A percentile compares a stretch with the other conserved stretches of the same genome.
Conservation (phyloP, 805 yeast species). For the Cyberlindnera maritima region DNA sequence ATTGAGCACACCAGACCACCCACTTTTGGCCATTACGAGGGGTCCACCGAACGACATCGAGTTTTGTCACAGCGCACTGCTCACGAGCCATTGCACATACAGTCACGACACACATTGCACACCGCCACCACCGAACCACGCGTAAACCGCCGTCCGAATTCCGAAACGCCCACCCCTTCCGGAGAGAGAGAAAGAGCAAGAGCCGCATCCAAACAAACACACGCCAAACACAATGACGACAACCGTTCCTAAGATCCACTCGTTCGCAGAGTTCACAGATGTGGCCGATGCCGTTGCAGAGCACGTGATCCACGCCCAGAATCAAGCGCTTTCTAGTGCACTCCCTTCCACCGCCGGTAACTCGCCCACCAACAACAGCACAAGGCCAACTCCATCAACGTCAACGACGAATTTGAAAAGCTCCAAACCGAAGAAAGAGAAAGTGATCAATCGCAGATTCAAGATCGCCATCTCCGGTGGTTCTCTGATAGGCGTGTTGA, state of each 20-base stretch:
- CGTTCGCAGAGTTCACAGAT: conserved; percentile 84
- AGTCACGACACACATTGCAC: no score
- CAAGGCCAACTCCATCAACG: conserved; percentile 17
- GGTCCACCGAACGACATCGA: not conserved
- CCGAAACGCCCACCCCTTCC: no score
- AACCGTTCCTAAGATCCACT: conserved; percentile 88
- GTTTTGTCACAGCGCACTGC: no score
- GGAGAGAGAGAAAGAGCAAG: not conserved
- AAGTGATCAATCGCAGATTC: conserved; percentile 53
- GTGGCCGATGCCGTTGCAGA: conserved; percentile 98
- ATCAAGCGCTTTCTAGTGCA: conserved; percentile 37
- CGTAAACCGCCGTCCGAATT: no score
- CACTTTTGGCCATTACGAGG: not conserved
- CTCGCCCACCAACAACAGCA: conserved; percentile 15
- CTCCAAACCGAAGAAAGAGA: conserved; percentile 33
- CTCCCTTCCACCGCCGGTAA: conserved; percentile 15
- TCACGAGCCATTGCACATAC: not conserved
- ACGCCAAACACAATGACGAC: conserved; percentile 61
- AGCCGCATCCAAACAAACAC: not conserved
- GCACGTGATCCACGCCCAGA: conserved; percentile 87
- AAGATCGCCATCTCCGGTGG: conserved; percentile 94
- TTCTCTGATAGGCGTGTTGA: conserved; percentile 78
- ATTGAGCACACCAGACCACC: not conserved
- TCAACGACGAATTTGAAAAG: conserved; percentile 16
- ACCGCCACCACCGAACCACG: no score